Percentiles rank a stretch among this genome's conserved stretches.
Conservation (phyloP, 192 early-diverging fungal genomes). For the Coemansia sp. region DNA sequence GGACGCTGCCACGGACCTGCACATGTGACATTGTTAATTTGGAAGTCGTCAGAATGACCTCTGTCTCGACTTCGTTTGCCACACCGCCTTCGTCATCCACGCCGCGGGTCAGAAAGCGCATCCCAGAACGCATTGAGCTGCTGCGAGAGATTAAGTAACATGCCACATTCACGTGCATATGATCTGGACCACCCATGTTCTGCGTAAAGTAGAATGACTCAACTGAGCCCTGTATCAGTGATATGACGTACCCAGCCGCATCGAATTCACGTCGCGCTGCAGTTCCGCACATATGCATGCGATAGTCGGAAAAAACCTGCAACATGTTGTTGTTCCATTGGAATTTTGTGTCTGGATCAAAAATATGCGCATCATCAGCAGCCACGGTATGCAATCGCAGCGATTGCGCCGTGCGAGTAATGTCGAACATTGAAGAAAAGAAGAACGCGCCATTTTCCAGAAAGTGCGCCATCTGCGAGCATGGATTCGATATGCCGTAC, state of each 20-base stretch:
- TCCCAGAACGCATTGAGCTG: slow-evolving; percentile 67
- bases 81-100: slow-evolving; percentile 96
- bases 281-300: slow-evolving; percentile 67
- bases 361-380: slow-evolving; percentile 40
- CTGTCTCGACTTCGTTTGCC: slow-evolving; percentile 99
- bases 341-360: slow-evolving; percentile 66
- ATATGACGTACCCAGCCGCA: slow-evolving; percentile 68
- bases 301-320: slow-evolving; percentile 73
- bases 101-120: slow-evolving; percentile 90
- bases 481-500: slow-evolving; percentile 67
- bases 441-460: slow-evolving; percentile 89
- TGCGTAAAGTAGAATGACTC: slow-evolving; percentile 24
- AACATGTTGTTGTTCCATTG: slow-evolving; percentile 92
- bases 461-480: slow-evolving; percentile 69
- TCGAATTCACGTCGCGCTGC: slow-evolving; percentile 69
- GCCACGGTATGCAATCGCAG: slow-evolving; percentile 53
- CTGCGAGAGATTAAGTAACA: slow-evolving; percentile 49
- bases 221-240: slow-evolving; percentile 50
- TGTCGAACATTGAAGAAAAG: slow-evolving; percentile 85
- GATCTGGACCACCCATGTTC: not conserved
- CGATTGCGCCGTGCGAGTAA: slow-evolving; percentile 77
- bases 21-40: slow-evolving; percentile 70
- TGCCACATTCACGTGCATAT: slow-evolving; percentile 1
- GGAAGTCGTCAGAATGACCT: slow-evolving; percentile 69
- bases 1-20: slow-evolving; percentile 84